A percentile compares a stretch with the other conserved stretches of the same genome.
Evolutionary conservation across 768 basidiomycete genomes (phyloP).

Genomic region (Lepiota venenata): DNA sequence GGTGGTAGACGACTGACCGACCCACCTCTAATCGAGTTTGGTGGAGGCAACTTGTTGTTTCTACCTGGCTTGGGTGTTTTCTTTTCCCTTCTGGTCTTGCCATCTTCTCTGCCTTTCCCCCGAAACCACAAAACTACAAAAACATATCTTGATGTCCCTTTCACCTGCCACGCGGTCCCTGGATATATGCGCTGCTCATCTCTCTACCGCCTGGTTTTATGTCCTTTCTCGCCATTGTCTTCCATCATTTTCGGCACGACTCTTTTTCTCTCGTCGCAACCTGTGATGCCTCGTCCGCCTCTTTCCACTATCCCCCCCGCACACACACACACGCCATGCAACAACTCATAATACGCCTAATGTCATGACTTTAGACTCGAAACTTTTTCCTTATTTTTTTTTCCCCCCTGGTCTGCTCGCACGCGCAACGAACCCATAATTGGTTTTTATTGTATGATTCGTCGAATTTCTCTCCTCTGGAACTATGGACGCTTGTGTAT

Average conservation of each 20-base stretch:
- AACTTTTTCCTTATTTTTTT: not conserved
- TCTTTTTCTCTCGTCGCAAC: conserved; percentile 11
- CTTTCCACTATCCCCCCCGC: not conserved
- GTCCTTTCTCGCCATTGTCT: not conserved
- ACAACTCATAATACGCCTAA: conserved; percentile 3
- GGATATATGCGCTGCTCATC: conserved; percentile 1
- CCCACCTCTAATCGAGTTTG: conserved; percentile 8
- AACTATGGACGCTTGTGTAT: conserved; percentile 12
- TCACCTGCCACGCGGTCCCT: conserved; percentile 4
- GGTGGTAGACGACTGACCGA: conserved; percentile 37
- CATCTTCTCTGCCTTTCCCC: conserved; percentile 7
- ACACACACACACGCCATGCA: conserved; percentile 10
- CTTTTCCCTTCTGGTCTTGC: conserved; percentile 12
- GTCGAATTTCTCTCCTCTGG: conserved; percentile 9
- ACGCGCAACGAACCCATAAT: conserved; percentile 8
- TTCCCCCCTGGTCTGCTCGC: conserved; percentile 9
- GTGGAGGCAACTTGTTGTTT: conserved; percentile 11
- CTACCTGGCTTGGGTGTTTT: conserved; percentile 11
- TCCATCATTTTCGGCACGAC: conserved; percentile 1
- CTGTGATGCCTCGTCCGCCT: conserved; percentile 1
- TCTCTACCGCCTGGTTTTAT: not conserved
- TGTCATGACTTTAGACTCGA: conserved; percentile 10
- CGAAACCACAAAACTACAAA: conserved; percentile 24
- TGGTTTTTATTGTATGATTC: conserved; percentile 14
- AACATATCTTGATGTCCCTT: conserved; percentile 18